Evolutionary conservation across 2,329 filamentous ascomycete species (phyloP).

Genomic region (Rasamsonia emersonii): DNA sequence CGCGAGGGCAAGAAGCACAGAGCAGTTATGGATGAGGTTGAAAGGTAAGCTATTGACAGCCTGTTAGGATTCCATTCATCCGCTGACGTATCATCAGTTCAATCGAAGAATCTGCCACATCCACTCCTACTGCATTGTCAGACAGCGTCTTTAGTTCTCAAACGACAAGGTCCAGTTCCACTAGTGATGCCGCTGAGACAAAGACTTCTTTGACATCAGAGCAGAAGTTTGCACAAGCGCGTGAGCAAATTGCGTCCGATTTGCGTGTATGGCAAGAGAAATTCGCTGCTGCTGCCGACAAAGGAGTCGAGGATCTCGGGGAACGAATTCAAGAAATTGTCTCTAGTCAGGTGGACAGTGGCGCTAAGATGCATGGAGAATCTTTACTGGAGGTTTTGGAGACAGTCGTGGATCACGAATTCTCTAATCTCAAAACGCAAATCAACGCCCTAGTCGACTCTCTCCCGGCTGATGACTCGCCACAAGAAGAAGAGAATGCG

Average conservation of each 20-base stretch:
- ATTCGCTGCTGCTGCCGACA: slow-evolving; percentile 75
- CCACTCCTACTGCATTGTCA: slow-evolving; percentile 13
- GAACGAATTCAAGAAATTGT: slow-evolving; percentile 63
- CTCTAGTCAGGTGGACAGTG: slow-evolving; percentile 59
- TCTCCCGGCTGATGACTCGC: slow-evolving; percentile 51
- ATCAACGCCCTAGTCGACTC: slow-evolving; percentile 50
- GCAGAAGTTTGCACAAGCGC: slow-evolving; percentile 33
- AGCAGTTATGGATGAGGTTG: slow-evolving; percentile 48
- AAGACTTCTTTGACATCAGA: slow-evolving; percentile 36
- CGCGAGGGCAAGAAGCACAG: slow-evolving; percentile 54
- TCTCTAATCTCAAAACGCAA: slow-evolving; percentile 56
- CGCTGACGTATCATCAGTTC: slow-evolving; percentile 6
- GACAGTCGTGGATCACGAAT: slow-evolving; percentile 54
- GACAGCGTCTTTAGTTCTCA: slow-evolving; percentile 12
- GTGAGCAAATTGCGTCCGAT: slow-evolving; percentile 66
- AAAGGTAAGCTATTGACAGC: slow-evolving; percentile 27
- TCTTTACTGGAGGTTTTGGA: slow-evolving; percentile 59
- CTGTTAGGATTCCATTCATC: background rate
- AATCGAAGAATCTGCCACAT: slow-evolving; percentile 4
- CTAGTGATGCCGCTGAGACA: slow-evolving; percentile 17
- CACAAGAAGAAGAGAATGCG: slow-evolving; percentile 43
- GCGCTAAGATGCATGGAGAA: slow-evolving; percentile 35
- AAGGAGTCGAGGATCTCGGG: slow-evolving; percentile 63
- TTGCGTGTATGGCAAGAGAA: slow-evolving; percentile 80
- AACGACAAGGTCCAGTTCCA: slow-evolving; percentile 16